phyloP scores from a whole-genome alignment of 352 stramenopile genomes.

The Globisporangium polare region DNA sequence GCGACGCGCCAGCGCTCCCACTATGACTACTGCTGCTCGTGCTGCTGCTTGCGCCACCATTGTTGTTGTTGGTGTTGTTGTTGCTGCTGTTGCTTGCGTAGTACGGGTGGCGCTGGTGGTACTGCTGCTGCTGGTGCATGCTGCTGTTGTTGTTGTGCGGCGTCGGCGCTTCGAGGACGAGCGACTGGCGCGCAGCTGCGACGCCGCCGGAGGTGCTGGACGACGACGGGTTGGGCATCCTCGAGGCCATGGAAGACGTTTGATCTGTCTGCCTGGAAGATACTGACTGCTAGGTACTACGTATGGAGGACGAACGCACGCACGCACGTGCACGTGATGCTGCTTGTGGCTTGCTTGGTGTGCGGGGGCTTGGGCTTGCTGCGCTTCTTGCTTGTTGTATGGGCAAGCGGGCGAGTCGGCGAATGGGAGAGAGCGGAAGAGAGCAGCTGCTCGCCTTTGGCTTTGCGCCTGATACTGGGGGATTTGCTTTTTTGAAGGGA shows the following conservation, averaged over 20 bases:
- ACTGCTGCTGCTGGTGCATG: neutral
- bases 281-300: constrained; percentile 1
- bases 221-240: constrained; percentile 4
- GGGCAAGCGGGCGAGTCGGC: constrained; percentile 6
- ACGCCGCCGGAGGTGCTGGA: neutral
- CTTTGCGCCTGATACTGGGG: neutral
- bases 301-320: neutral
- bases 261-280: too few species aligned
- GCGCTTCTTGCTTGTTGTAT: neutral
- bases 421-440: constrained; percentile 7
- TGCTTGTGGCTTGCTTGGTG: neutral
- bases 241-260: constrained; percentile 9
- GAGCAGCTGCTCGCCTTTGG: constrained; percentile 5
- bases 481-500: constrained; percentile 3
- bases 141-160: constrained; percentile 2
- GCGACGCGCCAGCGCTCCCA: constrained; percentile 1
- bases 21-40: neutral
- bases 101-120: constrained; percentile 1
- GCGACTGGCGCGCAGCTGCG: constrained; percentile 12
- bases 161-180: constrained; percentile 11
- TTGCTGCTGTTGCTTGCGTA: neutral
- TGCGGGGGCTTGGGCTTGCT: neutral
- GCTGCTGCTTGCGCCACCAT: neutral
- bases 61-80: neutral
- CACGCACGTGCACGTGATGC: neutral